Base-by-base conservation (phyloP, 2,329 filamentous ascomycete species). In the Trichoderma koningiopsis region DNA sequence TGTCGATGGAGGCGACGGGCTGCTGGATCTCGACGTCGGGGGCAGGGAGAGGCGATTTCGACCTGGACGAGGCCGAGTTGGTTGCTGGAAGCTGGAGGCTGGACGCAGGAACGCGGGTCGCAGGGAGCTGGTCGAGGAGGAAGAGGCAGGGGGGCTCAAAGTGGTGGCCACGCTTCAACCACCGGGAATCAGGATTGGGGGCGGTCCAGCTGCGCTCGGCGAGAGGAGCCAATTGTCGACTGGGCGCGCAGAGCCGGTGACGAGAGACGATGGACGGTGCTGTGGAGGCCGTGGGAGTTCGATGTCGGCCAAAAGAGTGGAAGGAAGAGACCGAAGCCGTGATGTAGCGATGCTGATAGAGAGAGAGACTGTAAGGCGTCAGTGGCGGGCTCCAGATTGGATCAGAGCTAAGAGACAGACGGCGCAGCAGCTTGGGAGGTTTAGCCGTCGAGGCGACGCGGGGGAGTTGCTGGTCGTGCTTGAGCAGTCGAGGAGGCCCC, bases 51-150 rank as follows among this genome's bases (percentile, higher is more conserved):
- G 65, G 37, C 63, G 63, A 53, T 31, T 58, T 67, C 53, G 57
- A 70, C 52, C 37, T 33, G 67, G 64, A 56, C 24, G 62, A 27
- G 53, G 22, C 52, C 22, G 63, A 58, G 37, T 55, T 67, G 22
- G 65, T 55, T 43, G 59, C 53, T 35, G 31, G 63, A 70, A 19
- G 59, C 53, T 35, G 31, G 63, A 70, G 16, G 59, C 53, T 35
- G 31, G 63, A 70, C 63, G 68, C 69, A 70, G 69, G 69, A 69
- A 64, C 69, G 66, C 69, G 69, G 66, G 65, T 55, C 66, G 40
- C 58, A 64, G 55, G 43, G 66, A 69, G 66, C 69, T 68, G 59
- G 68, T 56, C 68, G 57, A 58, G 61, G 57, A 70, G 68, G 35
- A 70, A 47, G 58, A 65, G 43, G 66, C 49, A 62, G 68, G 63